These are phyloP conservation scores for Quercus aquifolioides DNA, from an alignment of 306 rosid genomes.

Conservation along the genomic window DNA sequence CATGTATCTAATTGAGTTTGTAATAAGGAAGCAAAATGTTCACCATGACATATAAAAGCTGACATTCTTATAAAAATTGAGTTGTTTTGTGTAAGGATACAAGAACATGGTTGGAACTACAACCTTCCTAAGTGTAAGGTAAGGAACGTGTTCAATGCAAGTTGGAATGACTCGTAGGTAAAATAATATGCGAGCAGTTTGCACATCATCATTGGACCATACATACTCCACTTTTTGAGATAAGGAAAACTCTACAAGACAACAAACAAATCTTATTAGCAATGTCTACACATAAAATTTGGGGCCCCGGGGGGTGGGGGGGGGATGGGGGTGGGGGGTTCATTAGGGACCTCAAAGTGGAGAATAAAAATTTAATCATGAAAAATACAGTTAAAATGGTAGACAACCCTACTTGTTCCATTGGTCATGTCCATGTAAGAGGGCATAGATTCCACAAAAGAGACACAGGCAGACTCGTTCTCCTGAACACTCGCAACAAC, in stretches of 20 bases:
- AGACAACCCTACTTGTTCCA: constrained; percentile 59
- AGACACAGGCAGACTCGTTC: constrained; percentile 60
- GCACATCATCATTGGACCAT: constrained; percentile 87
- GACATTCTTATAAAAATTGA: constrained; percentile 10
- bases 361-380: not conserved
- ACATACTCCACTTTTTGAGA: constrained; percentile 48
- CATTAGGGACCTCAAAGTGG: not conserved
- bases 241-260: constrained; percentile 29
- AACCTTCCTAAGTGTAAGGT: constrained; percentile 45
- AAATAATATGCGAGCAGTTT: constrained; percentile 80
- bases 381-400: not conserved
- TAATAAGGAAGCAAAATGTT: constrained; percentile 39
- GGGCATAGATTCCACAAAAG: constrained; percentile 74
- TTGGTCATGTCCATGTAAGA: constrained; percentile 61
- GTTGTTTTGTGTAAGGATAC: constrained; percentile 62
- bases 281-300: not conserved
- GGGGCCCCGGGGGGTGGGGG: not conserved
- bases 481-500: constrained; percentile 71
- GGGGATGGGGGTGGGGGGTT: not conserved
- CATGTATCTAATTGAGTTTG: constrained; percentile 61
- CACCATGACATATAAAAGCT: constrained; percentile 1
- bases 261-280: constrained; percentile 1
- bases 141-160: constrained; percentile 63
- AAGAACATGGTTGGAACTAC: constrained; percentile 80
- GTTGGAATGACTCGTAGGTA: constrained; percentile 81